Evolutionary conservation across 1,284 basidiomycete species (phyloP).

Genomic region (Ganoderma meredithae): DNA sequence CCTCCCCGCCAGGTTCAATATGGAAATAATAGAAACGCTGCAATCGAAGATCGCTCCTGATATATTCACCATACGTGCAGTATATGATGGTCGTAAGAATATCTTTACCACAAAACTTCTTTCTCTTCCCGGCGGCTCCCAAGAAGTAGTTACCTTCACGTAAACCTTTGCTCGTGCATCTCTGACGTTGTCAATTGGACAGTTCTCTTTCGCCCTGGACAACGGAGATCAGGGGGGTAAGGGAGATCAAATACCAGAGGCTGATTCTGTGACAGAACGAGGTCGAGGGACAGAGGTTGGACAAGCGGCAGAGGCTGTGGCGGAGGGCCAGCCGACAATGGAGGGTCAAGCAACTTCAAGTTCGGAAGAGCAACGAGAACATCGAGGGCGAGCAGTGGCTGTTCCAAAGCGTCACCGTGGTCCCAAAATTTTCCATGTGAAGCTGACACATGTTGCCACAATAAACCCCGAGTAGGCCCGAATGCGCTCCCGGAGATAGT

Average conservation of each 20-base stretch:
- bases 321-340: too few species aligned
- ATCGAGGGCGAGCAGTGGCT: background rate
- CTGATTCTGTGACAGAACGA: too few species aligned
- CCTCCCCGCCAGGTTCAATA: slow-evolving; percentile 69
- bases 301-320: too few species aligned
- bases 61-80: slow-evolving; percentile 69
- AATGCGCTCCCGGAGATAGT: too few species aligned
- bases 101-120: slow-evolving; percentile 66
- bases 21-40: slow-evolving; percentile 69
- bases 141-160: slow-evolving; percentile 49
- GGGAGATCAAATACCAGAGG: too few species aligned
- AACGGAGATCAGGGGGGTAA: too few species aligned
- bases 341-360: too few species aligned
- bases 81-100: slow-evolving; percentile 84
- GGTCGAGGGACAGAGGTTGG: too few species aligned
- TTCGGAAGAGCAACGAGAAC: background rate
- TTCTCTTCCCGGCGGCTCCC: slow-evolving; percentile 54
- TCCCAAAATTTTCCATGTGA: slow-evolving; percentile 69
- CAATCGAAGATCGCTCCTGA: slow-evolving; percentile 62
- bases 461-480: slow-evolving; percentile 77
- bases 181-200: slow-evolving; percentile 36
- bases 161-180: slow-evolving; percentile 1
- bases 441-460: slow-evolving; percentile 69
- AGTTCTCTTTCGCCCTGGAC: slow-evolving; percentile 66
- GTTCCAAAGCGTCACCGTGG: slow-evolving; percentile 4